These are phyloP conservation scores for Sutorius australiensis DNA, from an alignment of 768 basidiomycete species.

Conservation along the genomic window DNA sequence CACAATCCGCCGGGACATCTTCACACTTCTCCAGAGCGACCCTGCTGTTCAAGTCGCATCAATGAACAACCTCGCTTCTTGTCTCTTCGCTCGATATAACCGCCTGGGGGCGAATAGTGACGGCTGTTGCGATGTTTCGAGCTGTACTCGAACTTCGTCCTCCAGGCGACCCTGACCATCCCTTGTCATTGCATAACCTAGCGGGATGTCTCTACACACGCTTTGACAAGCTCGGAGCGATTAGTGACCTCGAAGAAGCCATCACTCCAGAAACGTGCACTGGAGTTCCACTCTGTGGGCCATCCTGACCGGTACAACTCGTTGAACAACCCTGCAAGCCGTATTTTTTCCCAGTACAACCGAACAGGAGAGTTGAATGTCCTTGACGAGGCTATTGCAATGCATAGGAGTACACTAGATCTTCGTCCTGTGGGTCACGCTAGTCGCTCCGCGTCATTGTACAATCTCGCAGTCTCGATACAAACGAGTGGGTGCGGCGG, in stretches of 20 bases:
- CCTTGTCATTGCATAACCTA: constrained; percentile 12
- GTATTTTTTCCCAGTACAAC: constrained; percentile 5
- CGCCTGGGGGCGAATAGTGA: constrained; percentile 2
- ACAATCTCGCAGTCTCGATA: constrained; percentile 2
- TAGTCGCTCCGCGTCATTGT: not conserved
- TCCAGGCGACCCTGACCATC: constrained; percentile 9
- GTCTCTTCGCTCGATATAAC: not conserved
- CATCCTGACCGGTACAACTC: constrained; percentile 4
- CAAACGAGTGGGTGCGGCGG: not conserved
- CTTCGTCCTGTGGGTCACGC: not conserved
- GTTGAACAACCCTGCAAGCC: constrained; percentile 16
- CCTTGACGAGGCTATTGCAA: not conserved
- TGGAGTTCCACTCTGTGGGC: constrained; percentile 5
- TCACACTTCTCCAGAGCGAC: not conserved
- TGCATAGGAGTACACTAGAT: not conserved
- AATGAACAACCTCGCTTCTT: not conserved
- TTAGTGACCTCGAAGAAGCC: not conserved
- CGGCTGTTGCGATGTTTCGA: constrained; percentile 8
- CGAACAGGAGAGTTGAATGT: not conserved
- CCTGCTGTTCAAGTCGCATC: not conserved
- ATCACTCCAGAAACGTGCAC: constrained; percentile 5
- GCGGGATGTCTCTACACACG: not conserved
- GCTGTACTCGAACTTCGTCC: constrained; percentile 9
- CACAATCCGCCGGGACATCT: not conserved
- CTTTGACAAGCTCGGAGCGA: too few species aligned